Evolutionary conservation across 164 flowering plant species (phyloP).

Genomic region (Euptelea pleiosperma): DNA sequence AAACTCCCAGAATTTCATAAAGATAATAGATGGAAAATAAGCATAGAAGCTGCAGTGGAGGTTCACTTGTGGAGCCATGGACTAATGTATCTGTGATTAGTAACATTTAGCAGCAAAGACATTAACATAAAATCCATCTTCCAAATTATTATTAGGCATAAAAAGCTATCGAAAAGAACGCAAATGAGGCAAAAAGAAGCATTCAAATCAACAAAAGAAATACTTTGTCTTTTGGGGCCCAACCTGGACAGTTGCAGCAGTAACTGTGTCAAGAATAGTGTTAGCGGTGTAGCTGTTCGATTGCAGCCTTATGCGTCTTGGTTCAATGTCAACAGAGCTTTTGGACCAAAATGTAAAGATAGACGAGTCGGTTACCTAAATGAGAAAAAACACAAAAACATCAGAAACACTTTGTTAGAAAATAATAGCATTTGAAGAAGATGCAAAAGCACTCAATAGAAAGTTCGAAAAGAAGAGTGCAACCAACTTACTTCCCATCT

Average conservation of each 20-base stretch:
- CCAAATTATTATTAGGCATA: no score
- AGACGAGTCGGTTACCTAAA: constrained; percentile 67
- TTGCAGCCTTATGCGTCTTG: constrained; percentile 87
- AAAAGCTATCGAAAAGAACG: no score
- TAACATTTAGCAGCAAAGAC: no score
- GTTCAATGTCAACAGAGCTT: constrained; percentile 87
- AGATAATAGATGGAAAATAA: no score
- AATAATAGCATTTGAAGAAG: neutral
- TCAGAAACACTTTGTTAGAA: neutral
- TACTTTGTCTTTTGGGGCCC: neutral
- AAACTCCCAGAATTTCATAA: no score
- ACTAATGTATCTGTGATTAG: no score
- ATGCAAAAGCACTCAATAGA: neutral
- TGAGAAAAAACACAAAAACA: constrained; percentile 11
- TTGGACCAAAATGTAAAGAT: constrained; percentile 87
- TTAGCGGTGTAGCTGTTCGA: constrained; percentile 89
- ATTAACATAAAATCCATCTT: no score
- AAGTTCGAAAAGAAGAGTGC: neutral
- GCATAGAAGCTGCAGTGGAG: no score
- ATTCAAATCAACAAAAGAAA: neutral
- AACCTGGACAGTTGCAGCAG: constrained; percentile 97
- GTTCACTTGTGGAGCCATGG: no score
- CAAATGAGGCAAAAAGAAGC: neutral
- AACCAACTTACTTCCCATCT: constrained; percentile 77
- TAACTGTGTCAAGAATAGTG: constrained; percentile 80